Percentiles rank a stretch among this genome's conserved stretches.
Conservation (phyloP, 352 stramenopile genomes). For the Pythium phragmiticola region DNA sequence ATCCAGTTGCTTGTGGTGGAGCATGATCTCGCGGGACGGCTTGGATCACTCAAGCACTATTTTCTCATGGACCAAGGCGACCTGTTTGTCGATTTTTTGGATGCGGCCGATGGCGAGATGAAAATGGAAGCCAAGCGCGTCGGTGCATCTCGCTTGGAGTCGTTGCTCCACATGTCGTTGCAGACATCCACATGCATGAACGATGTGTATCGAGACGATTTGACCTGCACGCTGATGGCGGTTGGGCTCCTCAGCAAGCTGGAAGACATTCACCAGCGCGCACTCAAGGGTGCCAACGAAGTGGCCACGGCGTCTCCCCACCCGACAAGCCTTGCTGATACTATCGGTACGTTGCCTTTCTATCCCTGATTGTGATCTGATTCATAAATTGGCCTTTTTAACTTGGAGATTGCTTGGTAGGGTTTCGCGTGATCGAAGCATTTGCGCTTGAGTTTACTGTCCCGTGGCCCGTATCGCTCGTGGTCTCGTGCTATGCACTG, state of each 20-base stretch:
- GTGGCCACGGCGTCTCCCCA: conserved; percentile 43
- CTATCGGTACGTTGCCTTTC: conserved; percentile 16
- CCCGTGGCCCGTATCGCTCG: conserved; percentile 96
- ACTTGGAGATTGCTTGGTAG: conserved; percentile 14
- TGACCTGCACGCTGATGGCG: conserved; percentile 85
- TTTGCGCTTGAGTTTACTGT: conserved; percentile 97
- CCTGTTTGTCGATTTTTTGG: conserved; percentile 98
- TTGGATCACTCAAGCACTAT: conserved; percentile 95
- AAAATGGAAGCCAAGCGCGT: conserved; percentile 86
- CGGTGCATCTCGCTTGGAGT: conserved; percentile 89
- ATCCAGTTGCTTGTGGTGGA: conserved; percentile 82
- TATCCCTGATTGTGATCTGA: too few species aligned
- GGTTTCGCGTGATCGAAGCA: conserved; percentile 93
- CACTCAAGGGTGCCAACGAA: conserved; percentile 61
- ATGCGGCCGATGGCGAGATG: conserved; percentile 95
- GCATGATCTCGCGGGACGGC: conserved; percentile 71
- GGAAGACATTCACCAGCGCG: conserved; percentile 89
- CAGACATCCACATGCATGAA: conserved; percentile 91
- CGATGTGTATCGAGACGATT: conserved; percentile 89
- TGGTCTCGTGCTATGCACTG: conserved; percentile 93
- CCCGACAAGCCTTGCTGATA: conserved; percentile 20
- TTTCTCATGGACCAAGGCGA: conserved; percentile 99
- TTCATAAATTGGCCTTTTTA: not conserved
- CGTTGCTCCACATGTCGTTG: conserved; percentile 92
- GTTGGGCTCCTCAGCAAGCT: conserved; percentile 92